phyloP scores from a whole-genome alignment of 257 asterid genomes.

The Scutellaria baicalensis region DNA sequence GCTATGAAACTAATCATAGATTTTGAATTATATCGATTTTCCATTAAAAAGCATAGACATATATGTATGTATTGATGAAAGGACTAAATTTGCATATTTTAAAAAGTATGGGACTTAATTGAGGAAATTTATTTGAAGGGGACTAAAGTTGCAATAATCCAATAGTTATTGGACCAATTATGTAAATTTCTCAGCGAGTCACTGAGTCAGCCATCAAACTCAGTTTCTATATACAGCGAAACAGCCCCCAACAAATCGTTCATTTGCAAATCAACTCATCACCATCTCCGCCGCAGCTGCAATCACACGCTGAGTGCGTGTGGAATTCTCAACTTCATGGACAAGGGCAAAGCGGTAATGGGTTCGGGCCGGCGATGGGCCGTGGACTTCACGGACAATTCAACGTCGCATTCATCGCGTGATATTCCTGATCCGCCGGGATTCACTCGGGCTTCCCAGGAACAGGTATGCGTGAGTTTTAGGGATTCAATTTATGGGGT shows the following conservation, averaged over 20 bases:
- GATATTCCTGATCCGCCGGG: conserved; percentile 90
- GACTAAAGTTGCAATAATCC: too few relatives aligned
- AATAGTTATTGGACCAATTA: background rate
- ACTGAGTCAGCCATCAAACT: background rate
- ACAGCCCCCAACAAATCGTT: conserved; percentile 1
- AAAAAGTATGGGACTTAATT: too few relatives aligned
- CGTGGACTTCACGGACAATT: conserved; percentile 69
- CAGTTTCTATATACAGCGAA: background rate
- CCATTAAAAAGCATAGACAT: too few relatives aligned
- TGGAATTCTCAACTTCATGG: background rate
- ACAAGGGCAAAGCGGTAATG: conserved; percentile 33
- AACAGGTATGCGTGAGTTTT: conserved; percentile 51
- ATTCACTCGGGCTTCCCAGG: conserved; percentile 71
- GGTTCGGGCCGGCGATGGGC: conserved; percentile 92
- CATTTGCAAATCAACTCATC: background rate
- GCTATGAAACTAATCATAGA: too few relatives aligned
- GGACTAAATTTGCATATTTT: too few relatives aligned
- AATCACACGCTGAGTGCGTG: background rate
- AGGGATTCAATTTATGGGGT: background rate
- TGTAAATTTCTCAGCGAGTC: background rate
- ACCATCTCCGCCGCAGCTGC: conserved; percentile 4
- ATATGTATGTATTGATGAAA: too few relatives aligned
- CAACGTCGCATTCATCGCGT: conserved; percentile 68
- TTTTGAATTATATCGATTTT: too few relatives aligned
- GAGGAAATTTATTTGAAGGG: too few relatives aligned